Evolutionary conservation across 163 green algal genomes (phyloP).

Genomic region (Scenedesmus sp.): DNA sequence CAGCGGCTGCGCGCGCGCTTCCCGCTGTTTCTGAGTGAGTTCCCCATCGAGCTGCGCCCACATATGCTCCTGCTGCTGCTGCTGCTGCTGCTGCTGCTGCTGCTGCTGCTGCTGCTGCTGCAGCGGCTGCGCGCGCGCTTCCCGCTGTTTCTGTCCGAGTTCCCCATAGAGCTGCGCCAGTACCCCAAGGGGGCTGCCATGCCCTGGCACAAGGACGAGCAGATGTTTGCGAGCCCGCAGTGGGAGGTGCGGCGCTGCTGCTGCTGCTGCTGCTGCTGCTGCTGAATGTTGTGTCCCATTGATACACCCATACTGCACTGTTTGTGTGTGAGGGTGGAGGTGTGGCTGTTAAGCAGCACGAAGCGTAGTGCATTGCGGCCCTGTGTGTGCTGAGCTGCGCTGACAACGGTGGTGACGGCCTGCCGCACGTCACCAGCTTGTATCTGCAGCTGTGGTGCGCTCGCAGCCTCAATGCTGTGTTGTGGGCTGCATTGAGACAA

Average conservation of each 20-base stretch:
- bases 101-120: not conserved
- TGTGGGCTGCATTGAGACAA: not conserved
- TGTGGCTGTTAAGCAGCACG: not conserved
- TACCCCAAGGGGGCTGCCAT: conserved; percentile 39
- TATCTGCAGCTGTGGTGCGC: no score
- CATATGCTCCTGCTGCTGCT: not conserved
- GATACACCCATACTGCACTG: not conserved
- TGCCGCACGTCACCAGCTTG: no score
- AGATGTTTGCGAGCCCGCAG: conserved; percentile 49
- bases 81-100: not conserved
- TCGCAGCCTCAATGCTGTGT: no score
- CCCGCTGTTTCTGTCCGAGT: conserved; percentile 40
- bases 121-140: conserved; percentile 31
- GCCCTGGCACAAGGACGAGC: conserved; percentile 54
- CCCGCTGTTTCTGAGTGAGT: conserved; percentile 28
- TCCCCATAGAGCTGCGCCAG: conserved; percentile 49
- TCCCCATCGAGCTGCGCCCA: conserved; percentile 44
- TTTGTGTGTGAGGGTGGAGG: not conserved
- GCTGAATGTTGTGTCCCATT: not conserved
- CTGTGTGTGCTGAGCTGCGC: no score
- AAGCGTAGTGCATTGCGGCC: not conserved
- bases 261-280: not conserved
- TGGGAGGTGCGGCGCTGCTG: conserved; percentile 41
- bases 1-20: not conserved
- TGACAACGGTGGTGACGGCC: no score